Evolutionary conservation across 345 rosid species (phyloP).

Genomic region (Odontarrhena argentea): DNA sequence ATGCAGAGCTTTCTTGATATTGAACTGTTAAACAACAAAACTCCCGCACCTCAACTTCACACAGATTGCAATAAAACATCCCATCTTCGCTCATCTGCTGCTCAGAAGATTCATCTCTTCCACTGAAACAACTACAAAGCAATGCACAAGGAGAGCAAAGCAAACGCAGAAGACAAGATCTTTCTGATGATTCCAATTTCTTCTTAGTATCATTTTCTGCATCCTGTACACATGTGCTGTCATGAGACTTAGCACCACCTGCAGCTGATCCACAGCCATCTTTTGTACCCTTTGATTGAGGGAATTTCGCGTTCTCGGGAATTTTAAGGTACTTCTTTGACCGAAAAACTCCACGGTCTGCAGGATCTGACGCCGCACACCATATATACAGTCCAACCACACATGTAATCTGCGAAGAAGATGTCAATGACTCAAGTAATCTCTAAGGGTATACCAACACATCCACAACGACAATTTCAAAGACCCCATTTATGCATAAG

Average conservation of each 20-base stretch:
- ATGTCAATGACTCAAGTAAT: neutral
- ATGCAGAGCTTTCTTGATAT: constrained; percentile 6
- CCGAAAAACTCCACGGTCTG: constrained; percentile 74
- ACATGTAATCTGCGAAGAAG: constrained; percentile 56
- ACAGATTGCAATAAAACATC: constrained; percentile 95
- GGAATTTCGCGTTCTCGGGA: constrained; percentile 53
- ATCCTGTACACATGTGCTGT: constrained; percentile 49
- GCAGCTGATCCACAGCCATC: constrained; percentile 65
- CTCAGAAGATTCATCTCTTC: constrained; percentile 64
- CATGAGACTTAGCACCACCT: constrained; percentile 56
- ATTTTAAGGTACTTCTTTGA: constrained; percentile 77
- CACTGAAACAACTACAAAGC: constrained; percentile 56
- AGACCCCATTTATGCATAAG: neutral
- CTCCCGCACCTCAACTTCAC: constrained; percentile 86
- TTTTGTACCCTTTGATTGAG: constrained; percentile 55
- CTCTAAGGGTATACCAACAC: constrained; percentile 4
- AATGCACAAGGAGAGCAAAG: constrained; percentile 69
- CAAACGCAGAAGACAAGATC: constrained; percentile 50
- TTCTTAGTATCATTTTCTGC: constrained; percentile 39
- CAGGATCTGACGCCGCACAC: constrained; percentile 94
- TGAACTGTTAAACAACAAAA: constrained; percentile 5
- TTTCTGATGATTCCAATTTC: constrained; percentile 43
- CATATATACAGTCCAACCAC: constrained; percentile 77
- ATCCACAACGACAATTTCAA: neutral
- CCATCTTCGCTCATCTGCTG: constrained; percentile 87